These are phyloP conservation scores for Leptographium flavum DNA, from an alignment of 2,329 filamentous ascomycete genomes.

Conservation along the genomic window DNA sequence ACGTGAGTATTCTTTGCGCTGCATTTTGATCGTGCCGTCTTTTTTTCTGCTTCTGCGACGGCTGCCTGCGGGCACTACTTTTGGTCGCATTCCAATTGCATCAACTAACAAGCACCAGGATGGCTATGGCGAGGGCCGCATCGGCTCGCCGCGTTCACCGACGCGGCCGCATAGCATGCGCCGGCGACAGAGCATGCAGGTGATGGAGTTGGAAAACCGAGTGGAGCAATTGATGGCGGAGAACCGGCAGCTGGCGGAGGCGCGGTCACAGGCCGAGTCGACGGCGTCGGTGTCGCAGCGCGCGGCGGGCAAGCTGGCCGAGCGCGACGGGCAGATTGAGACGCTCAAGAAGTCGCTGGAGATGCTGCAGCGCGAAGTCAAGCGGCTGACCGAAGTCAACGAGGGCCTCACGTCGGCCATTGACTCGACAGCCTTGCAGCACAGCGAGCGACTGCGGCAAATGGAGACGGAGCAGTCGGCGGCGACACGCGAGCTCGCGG, in stretches of 20 bases:
- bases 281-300: slow-evolving; percentile 29
- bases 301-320: slow-evolving; percentile 56
- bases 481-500: slow-evolving; percentile 49
- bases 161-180: slow-evolving; percentile 92
- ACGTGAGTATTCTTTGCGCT: slow-evolving; percentile 48
- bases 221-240: slow-evolving; percentile 77
- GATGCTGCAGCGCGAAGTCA: slow-evolving; percentile 69
- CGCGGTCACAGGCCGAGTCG: slow-evolving; percentile 51
- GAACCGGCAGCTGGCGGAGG: slow-evolving; percentile 65
- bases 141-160: slow-evolving; percentile 78
- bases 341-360: slow-evolving; percentile 65
- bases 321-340: slow-evolving; percentile 79
- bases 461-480: slow-evolving; percentile 55
- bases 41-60: not conserved
- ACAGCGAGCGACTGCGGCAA: slow-evolving; percentile 54
- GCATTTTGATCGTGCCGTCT: not conserved
- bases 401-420: slow-evolving; percentile 66
- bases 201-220: slow-evolving; percentile 75
- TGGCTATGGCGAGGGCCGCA: slow-evolving; percentile 79
- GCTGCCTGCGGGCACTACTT: no score
- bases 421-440: slow-evolving; percentile 58
- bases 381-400: slow-evolving; percentile 70
- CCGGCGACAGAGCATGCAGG: slow-evolving; percentile 93
- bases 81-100: not conserved
- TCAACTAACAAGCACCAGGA: slow-evolving; percentile 42